Conservation (phyloP, 2,329 filamentous ascomycete species). For the Aspergillus fumigatiaffinis region DNA sequence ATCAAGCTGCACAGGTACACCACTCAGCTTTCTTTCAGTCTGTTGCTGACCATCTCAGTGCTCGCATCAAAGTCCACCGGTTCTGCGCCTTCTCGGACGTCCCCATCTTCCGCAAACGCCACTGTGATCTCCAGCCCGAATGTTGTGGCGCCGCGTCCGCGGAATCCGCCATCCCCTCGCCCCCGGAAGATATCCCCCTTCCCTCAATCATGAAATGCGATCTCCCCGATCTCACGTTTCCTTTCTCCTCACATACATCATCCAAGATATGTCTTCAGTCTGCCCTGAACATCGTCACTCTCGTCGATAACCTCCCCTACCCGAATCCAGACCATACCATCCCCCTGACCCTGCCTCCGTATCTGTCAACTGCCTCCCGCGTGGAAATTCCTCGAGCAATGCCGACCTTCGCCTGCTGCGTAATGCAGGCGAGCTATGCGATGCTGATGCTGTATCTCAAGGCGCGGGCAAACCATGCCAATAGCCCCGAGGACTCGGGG, state of each 20-base stretch:
- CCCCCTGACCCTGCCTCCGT: conserved; percentile 1
- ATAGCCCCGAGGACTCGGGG: background rate
- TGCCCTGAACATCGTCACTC: conserved; percentile 22
- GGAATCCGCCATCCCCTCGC: background rate
- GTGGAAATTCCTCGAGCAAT: conserved; percentile 22
- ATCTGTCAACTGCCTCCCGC: background rate
- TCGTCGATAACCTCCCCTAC: conserved; percentile 24
- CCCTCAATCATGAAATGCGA: background rate
- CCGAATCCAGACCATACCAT: conserved; percentile 10
- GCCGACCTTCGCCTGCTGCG: conserved; percentile 25
- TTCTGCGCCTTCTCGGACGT: conserved; percentile 27
- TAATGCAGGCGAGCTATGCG: conserved; percentile 23
- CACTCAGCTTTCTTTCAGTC: background rate
- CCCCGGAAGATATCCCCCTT: background rate
- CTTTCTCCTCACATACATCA: conserved; percentile 23
- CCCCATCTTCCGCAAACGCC: conserved; percentile 20
- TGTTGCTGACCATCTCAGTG: conserved; percentile 10
- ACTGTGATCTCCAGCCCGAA: conserved; percentile 19
- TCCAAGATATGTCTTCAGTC: conserved; percentile 25
- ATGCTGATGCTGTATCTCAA: conserved; percentile 25
- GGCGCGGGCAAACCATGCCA: conserved; percentile 4
- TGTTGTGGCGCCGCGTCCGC: background rate
- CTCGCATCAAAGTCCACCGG: conserved; percentile 27
- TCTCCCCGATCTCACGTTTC: conserved; percentile 6
- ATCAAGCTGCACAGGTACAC: conserved; percentile 24